A percentile compares a stretch with the other conserved stretches of the same genome.
Conservation (phyloP, 2,329 filamentous ascomycete genomes). For the Rutstroemia sp. region DNA sequence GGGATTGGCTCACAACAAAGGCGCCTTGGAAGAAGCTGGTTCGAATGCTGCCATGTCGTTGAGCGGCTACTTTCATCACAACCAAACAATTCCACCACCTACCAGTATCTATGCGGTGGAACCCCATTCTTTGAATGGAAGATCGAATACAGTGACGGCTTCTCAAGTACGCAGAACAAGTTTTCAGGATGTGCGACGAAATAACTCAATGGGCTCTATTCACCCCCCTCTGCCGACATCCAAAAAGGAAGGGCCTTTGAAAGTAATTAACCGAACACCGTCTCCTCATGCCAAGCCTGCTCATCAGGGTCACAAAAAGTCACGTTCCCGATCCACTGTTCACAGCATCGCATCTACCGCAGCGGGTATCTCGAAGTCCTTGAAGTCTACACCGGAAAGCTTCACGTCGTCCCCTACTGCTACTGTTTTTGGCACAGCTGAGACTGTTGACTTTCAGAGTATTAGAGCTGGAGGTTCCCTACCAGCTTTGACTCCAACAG, state of each 20-base stretch:
- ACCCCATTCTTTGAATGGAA: neutral
- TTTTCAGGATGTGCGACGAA: neutral
- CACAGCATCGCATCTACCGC: neutral
- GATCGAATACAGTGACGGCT: neutral
- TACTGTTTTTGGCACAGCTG: constrained; percentile 1
- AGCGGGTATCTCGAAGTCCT: neutral
- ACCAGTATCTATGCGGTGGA: neutral
- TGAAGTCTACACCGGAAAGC: constrained; percentile 2
- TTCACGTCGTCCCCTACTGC: neutral
- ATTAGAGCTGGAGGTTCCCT: neutral
- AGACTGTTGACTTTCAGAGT: neutral
- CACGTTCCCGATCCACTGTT: constrained; percentile 4
- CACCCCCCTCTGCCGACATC: neutral
- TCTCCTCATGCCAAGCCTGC: neutral
- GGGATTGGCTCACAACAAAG: neutral
- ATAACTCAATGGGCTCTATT: neutral
- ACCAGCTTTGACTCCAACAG: neutral
- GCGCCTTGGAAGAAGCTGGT: constrained; percentile 5
- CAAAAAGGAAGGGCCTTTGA: neutral
- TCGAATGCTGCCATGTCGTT: constrained; percentile 6
- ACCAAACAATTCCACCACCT: neutral
- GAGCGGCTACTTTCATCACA: constrained; percentile 10
- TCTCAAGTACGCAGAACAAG: neutral
- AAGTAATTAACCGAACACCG: constrained; percentile 1
- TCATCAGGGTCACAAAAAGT: neutral